phyloP scores from a whole-genome alignment of 2,329 filamentous ascomycete genomes.

The Penicillium griseofulvum region DNA sequence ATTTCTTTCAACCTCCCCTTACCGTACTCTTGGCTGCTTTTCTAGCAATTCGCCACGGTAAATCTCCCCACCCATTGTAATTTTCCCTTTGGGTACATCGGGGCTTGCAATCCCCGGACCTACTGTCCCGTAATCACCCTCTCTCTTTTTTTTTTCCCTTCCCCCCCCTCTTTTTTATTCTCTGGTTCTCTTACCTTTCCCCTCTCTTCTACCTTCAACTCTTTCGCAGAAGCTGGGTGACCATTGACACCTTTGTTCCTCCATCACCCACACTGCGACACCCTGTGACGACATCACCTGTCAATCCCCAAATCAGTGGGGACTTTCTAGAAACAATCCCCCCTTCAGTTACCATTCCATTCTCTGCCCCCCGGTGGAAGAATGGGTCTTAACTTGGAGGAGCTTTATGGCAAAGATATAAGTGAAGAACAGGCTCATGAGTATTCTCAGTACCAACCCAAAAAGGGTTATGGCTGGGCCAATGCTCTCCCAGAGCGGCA shows the following conservation, averaged over 20 bases:
- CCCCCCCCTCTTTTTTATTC: slow-evolving; percentile 10
- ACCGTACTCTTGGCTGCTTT: slow-evolving; percentile 10
- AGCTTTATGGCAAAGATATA: slow-evolving; percentile 48
- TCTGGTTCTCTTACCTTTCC: slow-evolving; percentile 4
- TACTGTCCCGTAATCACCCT: slow-evolving; percentile 20
- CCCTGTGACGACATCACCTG: slow-evolving; percentile 29
- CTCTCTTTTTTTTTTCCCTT: background rate
- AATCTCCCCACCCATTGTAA: slow-evolving; percentile 23
- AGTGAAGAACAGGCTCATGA: slow-evolving; percentile 45
- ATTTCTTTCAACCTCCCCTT: background rate
- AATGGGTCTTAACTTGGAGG: slow-evolving; percentile 52
- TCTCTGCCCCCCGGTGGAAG: slow-evolving; percentile 47
- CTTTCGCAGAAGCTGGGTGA: slow-evolving; percentile 23
- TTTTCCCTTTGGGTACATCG: slow-evolving; percentile 22
- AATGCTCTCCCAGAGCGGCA: slow-evolving; percentile 95
- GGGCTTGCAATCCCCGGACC: slow-evolving; percentile 23
- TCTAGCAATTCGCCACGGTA: slow-evolving; percentile 16
- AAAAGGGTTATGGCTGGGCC: slow-evolving; percentile 82
- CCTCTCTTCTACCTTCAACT: slow-evolving; percentile 6
- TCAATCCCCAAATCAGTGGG: slow-evolving; percentile 19
- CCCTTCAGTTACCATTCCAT: slow-evolving; percentile 26
- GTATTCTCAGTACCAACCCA: slow-evolving; percentile 55
- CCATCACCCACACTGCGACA: slow-evolving; percentile 20
- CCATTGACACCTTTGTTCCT: slow-evolving; percentile 8
- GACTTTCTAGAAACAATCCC: slow-evolving; percentile 12